Evolutionary conservation across 345 rosid genomes (phyloP).

Genomic region (Mallotus nudiflorus): DNA sequence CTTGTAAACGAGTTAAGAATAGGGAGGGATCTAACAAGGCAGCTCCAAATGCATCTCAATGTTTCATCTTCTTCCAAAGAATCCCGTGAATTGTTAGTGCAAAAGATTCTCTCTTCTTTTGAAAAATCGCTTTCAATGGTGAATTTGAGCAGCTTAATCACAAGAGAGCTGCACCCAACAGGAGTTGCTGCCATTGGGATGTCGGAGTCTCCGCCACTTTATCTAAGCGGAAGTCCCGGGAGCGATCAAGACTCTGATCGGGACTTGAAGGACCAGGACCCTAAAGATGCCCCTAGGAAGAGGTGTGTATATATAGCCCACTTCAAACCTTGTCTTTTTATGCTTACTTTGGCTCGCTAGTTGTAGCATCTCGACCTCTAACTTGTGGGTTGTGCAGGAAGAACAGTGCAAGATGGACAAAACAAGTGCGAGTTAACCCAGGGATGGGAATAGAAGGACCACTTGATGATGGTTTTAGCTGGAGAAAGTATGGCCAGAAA

Average conservation of each 20-base stretch:
- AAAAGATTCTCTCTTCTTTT: constrained; percentile 55
- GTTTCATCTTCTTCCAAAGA: constrained; percentile 48
- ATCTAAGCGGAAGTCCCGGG: constrained; percentile 55
- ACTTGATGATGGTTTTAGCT: constrained; percentile 83
- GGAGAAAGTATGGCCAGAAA: constrained; percentile 98
- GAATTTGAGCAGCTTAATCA: constrained; percentile 18
- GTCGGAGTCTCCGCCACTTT: constrained; percentile 50
- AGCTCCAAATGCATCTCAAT: constrained; percentile 45
- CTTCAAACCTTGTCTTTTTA: too few species aligned
- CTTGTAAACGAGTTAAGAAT: constrained; percentile 49
- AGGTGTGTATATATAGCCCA: constrained; percentile 24
- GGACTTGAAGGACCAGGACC: constrained; percentile 40
- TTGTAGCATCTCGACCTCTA: too few species aligned
- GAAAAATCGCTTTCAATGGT: constrained; percentile 62
- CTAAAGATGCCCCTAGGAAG: constrained; percentile 40
- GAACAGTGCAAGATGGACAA: constrained; percentile 53
- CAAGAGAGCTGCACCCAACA: constrained; percentile 19
- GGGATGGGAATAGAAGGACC: constrained; percentile 52
- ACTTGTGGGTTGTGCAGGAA: constrained; percentile 38
- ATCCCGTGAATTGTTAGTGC: constrained; percentile 41
- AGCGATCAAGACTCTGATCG: constrained; percentile 66
- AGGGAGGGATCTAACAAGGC: constrained; percentile 65
- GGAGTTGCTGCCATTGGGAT: constrained; percentile 23
- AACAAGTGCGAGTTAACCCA: constrained; percentile 51
- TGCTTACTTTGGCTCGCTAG: too few species aligned